Base-by-base conservation (phyloP, 495 filamentous ascomycete species). In the Podospora anserina region DNA sequence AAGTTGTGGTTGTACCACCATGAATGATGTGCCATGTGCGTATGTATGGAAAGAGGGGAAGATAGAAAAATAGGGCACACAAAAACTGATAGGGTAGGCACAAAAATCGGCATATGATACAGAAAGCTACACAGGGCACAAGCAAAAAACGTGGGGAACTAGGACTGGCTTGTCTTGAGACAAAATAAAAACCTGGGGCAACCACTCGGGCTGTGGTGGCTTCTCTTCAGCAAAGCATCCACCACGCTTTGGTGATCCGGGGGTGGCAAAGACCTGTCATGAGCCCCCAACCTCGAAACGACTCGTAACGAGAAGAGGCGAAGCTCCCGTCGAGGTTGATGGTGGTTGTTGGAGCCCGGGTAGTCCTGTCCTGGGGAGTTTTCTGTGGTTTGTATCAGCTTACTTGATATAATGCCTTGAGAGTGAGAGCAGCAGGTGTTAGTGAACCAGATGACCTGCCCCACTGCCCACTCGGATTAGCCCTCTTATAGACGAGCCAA, bases 211-310 rank as follows among this genome's bases (percentile, higher is more conserved):
- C 39, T 13, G 39, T 49, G 39, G 3, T 32, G 30, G 30, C 39
- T 49, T 49, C 13, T 49, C 39, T 49, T 49, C 39, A 49, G 39
- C 39, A 16, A 49, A 49, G 39, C 39, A 5, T 49, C 39, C 39
- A 49, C 7, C 15, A 19, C 23, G n/a, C 55, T 58, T 58, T 58
- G 55, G 23, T 58, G n/a, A 58, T 58, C 55, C 55, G 55, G 55
- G 55, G 55, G 55, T 58, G 55, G 55, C 55, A 58, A 58, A 58
- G 18, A 20, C 23, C 39, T 49, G 15, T 49, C 39, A 49, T 49
- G 39, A 49, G 39, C 39, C 39, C 15, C 39, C 39, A 49, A 49
- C 7, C 39, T 49, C 39, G 39, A 49, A 39, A 49, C 39, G 13
- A 49, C 39, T 49, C 39, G 9, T 23, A 49, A 32, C 30, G 30